phyloP scores from a whole-genome alignment of 2,329 filamentous ascomycete species.

The Plenodomus biglobosus region DNA sequence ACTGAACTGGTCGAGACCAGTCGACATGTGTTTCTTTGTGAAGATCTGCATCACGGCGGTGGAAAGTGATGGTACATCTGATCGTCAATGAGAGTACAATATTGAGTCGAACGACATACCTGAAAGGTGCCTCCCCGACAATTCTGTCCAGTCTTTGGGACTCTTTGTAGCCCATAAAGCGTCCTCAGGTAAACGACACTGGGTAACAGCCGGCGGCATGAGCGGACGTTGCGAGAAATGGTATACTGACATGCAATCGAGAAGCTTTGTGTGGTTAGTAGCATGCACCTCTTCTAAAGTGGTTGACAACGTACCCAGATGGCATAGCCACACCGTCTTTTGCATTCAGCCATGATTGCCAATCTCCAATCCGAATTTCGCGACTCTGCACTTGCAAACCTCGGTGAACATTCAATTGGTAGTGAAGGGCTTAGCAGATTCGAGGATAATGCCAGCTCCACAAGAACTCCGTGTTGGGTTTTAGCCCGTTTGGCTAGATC shows the following conservation, averaged over 20 bases:
- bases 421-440: not conserved
- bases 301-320: slow-evolving; percentile 44
- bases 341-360: slow-evolving; percentile 2
- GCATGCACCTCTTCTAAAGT: slow-evolving; percentile 6
- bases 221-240: slow-evolving; percentile 5
- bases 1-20: slow-evolving; percentile 52
- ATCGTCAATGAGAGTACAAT: not conserved
- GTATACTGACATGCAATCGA: slow-evolving; percentile 11
- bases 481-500: slow-evolving; percentile 2
- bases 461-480: slow-evolving; percentile 3
- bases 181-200: slow-evolving; percentile 3
- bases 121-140: not conserved
- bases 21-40: slow-evolving; percentile 4
- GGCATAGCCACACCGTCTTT: slow-evolving; percentile 6
- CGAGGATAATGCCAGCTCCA: slow-evolving; percentile 3
- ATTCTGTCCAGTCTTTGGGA: not conserved
- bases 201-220: slow-evolving; percentile 2
- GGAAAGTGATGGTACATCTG: slow-evolving; percentile 4
- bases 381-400: not conserved
- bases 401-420: not conserved
- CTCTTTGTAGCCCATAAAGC: not conserved
- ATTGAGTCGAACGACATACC: not conserved
- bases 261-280: slow-evolving; percentile 1
- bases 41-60: slow-evolving; percentile 3
- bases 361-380: not conserved